Conservation (phyloP, 306 rosid species). For the Oxytropis ochrocephala region DNA sequence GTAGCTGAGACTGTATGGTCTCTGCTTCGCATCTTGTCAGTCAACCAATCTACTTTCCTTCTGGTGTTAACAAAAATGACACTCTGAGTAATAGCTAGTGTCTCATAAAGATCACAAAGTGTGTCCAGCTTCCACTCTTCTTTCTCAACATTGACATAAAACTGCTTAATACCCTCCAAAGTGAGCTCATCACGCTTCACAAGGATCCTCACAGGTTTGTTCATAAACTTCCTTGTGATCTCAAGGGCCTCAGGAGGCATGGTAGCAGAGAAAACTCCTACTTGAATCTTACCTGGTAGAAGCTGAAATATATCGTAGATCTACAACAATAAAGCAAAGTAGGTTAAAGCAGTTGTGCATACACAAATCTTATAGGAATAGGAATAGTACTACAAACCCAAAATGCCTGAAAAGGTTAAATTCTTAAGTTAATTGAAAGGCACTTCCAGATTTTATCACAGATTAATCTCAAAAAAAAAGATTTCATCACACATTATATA, state of each 20-base stretch:
- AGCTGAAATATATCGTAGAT: constrained; percentile 83
- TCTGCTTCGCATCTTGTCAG: constrained; percentile 78
- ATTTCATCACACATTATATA: neutral
- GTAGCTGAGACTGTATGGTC: constrained; percentile 87
- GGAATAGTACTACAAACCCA: neutral
- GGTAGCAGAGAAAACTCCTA: constrained; percentile 81
- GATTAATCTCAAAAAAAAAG: too few species aligned
- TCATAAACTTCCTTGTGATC: constrained; percentile 80
- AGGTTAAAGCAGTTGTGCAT: neutral
- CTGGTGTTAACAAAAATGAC: constrained; percentile 77
- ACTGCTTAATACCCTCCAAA: constrained; percentile 77
- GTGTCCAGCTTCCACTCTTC: constrained; percentile 86
- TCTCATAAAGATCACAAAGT: constrained; percentile 70
- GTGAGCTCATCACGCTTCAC: constrained; percentile 89
- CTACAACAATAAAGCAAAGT: constrained; percentile 22
- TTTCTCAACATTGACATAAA: constrained; percentile 62
- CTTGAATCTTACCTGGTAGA: constrained; percentile 65
- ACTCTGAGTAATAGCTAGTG: constrained; percentile 76
- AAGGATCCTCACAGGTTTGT: constrained; percentile 81
- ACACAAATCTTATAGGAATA: neutral
- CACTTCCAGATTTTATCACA: neutral
- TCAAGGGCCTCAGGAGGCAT: constrained; percentile 92
- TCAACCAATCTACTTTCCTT: constrained; percentile 88
- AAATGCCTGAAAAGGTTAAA: neutral
- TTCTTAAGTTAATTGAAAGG: neutral